Conservation (phyloP, 2,329 filamentous ascomycete genomes). For the Aspergillus vadensis region DNA sequence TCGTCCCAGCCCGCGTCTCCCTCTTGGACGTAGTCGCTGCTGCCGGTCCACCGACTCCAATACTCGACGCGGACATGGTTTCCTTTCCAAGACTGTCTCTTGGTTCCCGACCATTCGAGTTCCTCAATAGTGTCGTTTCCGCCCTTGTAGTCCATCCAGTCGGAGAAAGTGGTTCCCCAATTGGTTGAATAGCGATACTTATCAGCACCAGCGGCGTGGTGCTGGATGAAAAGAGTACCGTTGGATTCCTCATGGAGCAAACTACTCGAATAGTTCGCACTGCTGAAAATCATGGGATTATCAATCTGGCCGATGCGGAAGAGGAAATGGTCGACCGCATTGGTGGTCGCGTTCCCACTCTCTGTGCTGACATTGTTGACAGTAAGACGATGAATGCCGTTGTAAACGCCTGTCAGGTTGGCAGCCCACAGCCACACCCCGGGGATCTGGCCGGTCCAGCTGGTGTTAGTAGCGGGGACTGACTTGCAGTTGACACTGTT, state of each 20-base stretch:
- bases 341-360: constrained; percentile 47
- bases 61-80: constrained; percentile 65
- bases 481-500: constrained; percentile 49
- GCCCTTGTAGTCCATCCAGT: constrained; percentile 58
- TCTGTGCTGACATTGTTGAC: constrained; percentile 54
- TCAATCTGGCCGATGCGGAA: constrained; percentile 58
- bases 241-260: constrained; percentile 51
- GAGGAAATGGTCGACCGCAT: constrained; percentile 58
- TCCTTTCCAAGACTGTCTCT: constrained; percentile 59
- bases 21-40: constrained; percentile 61
- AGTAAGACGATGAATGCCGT: constrained; percentile 61
- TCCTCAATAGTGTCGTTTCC: constrained; percentile 51
- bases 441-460: constrained; percentile 54
- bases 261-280: constrained; percentile 59
- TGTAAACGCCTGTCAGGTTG: constrained; percentile 56
- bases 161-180: constrained; percentile 61
- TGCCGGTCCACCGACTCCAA: constrained; percentile 60
- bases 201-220: constrained; percentile 62
- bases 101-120: constrained; percentile 59
- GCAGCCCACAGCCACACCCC: constrained; percentile 57
- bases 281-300: constrained; percentile 62
- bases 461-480: constrained; percentile 33
- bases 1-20: constrained; percentile 52
- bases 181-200: constrained; percentile 63
- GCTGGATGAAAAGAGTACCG: constrained; percentile 53